Base-by-base conservation (phyloP, 345 rosid species). In the Limnanthes douglasii region DNA sequence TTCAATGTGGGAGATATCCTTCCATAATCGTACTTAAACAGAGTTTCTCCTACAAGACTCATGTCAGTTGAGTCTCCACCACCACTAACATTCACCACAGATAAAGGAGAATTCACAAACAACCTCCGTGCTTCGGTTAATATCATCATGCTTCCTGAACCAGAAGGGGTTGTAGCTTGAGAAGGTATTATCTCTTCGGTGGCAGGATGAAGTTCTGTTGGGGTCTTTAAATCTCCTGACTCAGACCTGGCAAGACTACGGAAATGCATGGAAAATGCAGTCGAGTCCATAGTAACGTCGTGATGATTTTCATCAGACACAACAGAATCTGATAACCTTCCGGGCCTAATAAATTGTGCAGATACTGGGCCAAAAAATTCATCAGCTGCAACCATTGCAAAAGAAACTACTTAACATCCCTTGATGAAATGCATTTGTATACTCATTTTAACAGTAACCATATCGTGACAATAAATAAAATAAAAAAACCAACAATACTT, bases 271-370 rank as follows among this genome's bases (percentile, higher is more conserved):
- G 98, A 84, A 51, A 90, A 90, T 27, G 75, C 77, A 0, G 95
- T 79, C 2, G 98, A 83, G 54, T 90, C 98, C 98, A 90, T 83
- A 0, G 95, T 90, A 11, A 77, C 18, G 21, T 90, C 98, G 33
- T 72, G 73, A n/a, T n/a, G n/a, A 45, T 65, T 66, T 27, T 72
- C 82, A 53, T 80, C 82, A 6, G 93, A 66, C 9, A 69, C 69
- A 24, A 69, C 66, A 49, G 76, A 51, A 32, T 70, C 94, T 5
- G 82, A 90, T 11, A 76, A 51, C 45, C 71, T 45, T 21, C 86
- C 74, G 15, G 75, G 78, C 13, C 74, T 71, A 56, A 90, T 83
- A 37, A 90, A 90, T 53, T 61, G 59, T 0, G 94, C 57, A 5
- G 90, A 76, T 46, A 90, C 94, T 4, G 98, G 98, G 15, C 95